Evolutionary conservation across 2,329 filamentous ascomycete genomes (phyloP), one percentile per base, ranked within the genome.

Genomic region (Stachybotrys elegans): DNA sequence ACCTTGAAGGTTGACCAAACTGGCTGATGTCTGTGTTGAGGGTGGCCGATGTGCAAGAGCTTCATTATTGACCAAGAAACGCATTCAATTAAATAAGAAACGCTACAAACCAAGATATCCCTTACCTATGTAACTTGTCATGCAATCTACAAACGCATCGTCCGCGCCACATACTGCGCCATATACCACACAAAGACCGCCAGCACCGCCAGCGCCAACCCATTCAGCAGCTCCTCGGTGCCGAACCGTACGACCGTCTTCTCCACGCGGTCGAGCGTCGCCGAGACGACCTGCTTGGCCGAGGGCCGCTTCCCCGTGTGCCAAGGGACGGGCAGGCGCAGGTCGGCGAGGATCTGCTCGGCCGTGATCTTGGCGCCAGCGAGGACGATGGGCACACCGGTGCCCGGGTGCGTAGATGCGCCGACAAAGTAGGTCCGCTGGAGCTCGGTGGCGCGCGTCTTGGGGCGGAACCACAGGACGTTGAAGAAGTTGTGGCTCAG

Each of bases 401-500:
- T 88, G 2, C 86, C 86, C 0, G 86, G 85, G 66, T 90, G 85
- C 17, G 84, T 86, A 56, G 79, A 84, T 2, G 85, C 85, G 25
- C 85, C 85, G 0, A 88, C 86, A 56, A 89, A 88, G 57, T 87
- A 88, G 20, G 82, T 61, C 3, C 69, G 67, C 12, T 66, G 51
- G 16, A 83, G 65, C 5, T 67, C 70, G 5, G 65, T 53, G 23
- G 83, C 69, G 50, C 69, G 68, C 0, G 80, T 85, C 32, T 70
- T 68, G 0, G 83, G 83, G 2, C 83, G 69, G 68, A 86, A 86
- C 25, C 73, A 73, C 0, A 87, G 70, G 13, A 86, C 82, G 56
- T 87, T 86, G 69, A 86, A 86, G 68, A 90, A 88, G 22, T 75
- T 78, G 64, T 89, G 85, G 16, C 76, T 80, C 1, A 89, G 68